Percentiles rank a stretch among this genome's conserved stretches.
Evolutionary conservation across 257 asterid genomes (phyloP).

Genomic region (Salvia rosmarinus): DNA sequence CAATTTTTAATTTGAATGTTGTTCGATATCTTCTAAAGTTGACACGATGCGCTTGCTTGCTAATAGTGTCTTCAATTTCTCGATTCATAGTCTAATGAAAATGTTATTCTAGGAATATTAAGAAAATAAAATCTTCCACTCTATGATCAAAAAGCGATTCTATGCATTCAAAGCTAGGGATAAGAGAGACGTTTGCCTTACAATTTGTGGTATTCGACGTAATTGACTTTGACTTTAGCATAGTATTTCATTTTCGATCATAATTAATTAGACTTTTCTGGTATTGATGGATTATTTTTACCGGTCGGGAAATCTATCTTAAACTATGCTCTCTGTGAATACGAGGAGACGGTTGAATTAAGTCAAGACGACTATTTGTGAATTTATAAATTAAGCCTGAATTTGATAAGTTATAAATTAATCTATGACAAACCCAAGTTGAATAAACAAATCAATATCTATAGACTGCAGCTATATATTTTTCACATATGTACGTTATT

Average conservation of each 20-base stretch:
- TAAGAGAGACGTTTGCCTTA: neutral
- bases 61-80: too few relatives aligned
- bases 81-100: too few relatives aligned
- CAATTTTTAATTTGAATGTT: too few relatives aligned
- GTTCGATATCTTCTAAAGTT: too few relatives aligned
- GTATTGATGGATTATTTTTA: neutral
- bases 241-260: neutral
- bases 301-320: neutral
- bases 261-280: neutral
- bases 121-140: neutral
- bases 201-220: slow-evolving; percentile 6
- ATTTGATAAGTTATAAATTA: too few relatives aligned
- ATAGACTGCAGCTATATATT: too few relatives aligned
- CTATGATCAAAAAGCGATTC: neutral
- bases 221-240: neutral
- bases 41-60: too few relatives aligned
- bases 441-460: too few relatives aligned
- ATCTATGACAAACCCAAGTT: too few relatives aligned
- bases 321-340: neutral
- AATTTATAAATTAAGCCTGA: too few relatives aligned
- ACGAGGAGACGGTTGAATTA: neutral
- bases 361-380: slow-evolving; percentile 23
- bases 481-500: too few relatives aligned
- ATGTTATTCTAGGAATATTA: too few relatives aligned
- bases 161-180: neutral